A percentile compares a stretch with the other conserved stretches of the same genome.
Evolutionary conservation across 805 yeast genomes (phyloP).

Genomic region (Cyberlindnera japonica): DNA sequence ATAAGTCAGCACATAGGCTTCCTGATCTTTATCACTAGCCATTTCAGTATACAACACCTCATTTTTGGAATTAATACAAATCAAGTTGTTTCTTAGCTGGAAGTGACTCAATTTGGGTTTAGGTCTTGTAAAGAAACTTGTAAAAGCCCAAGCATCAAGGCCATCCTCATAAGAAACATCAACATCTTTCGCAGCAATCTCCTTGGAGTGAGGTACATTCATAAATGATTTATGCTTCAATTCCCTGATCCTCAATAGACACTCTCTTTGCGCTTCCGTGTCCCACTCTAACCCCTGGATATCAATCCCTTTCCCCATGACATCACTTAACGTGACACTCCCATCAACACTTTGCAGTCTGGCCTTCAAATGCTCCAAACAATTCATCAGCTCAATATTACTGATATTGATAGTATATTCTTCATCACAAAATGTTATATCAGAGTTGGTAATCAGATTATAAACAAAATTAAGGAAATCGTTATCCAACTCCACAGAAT

Average conservation of each 20-base stretch:
- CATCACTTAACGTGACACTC: not conserved
- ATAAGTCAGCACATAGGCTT: not conserved
- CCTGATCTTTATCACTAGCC: not conserved
- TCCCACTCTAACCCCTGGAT: slow-evolving; percentile 32
- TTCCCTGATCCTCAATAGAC: slow-evolving; percentile 23
- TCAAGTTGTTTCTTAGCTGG: slow-evolving; percentile 47
- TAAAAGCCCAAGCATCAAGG: slow-evolving; percentile 23
- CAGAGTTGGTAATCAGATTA: not conserved
- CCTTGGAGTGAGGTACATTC: slow-evolving; percentile 24
- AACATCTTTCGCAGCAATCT: slow-evolving; percentile 18
- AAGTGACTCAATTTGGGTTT: slow-evolving; percentile 52
- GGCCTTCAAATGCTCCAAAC: slow-evolving; percentile 6
- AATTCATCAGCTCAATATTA: slow-evolving; percentile 1
- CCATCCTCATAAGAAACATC: slow-evolving; percentile 5
- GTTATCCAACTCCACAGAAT: slow-evolving; percentile 8
- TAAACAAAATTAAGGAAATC: slow-evolving; percentile 10
- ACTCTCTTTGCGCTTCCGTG: slow-evolving; percentile 17
- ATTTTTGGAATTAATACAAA: slow-evolving; percentile 19
- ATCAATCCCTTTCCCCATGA: slow-evolving; percentile 16
- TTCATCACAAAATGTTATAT: not conserved
- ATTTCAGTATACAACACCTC: slow-evolving; percentile 13
- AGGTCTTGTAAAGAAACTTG: slow-evolving; percentile 37
- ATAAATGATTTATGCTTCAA: slow-evolving; percentile 25
- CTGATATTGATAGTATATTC: not conserved
- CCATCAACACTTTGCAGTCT: not conserved